These are phyloP conservation scores for Fragosphaeria purpurea DNA, from an alignment of 2,329 filamentous ascomycete genomes.

Conservation along the genomic window DNA sequence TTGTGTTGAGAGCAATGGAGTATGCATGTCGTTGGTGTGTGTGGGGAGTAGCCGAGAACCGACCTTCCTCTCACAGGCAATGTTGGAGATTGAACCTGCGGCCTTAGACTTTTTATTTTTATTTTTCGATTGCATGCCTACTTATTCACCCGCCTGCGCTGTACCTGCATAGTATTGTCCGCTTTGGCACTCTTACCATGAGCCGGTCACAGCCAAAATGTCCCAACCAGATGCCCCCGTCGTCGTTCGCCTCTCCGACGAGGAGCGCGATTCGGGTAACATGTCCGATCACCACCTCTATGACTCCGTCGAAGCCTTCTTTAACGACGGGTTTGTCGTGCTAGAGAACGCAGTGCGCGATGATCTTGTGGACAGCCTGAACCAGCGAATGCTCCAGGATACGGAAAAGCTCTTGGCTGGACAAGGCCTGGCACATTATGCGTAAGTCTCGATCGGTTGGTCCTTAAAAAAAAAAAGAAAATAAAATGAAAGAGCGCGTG, in stretches of 20 bases:
- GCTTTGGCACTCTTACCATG: no score
- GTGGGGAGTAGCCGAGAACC: background rate
- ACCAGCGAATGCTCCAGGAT: conserved; percentile 16
- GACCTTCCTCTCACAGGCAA: background rate
- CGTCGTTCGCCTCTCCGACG: conserved; percentile 12
- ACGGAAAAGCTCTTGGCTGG: conserved; percentile 14
- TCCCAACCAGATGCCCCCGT: conserved; percentile 4
- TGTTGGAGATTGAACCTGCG: no score
- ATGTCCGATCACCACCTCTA: conserved; percentile 18
- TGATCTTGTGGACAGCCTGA: conserved; percentile 20
- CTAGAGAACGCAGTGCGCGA: conserved; percentile 17
- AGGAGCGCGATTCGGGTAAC: conserved; percentile 16
- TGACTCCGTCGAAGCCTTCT: conserved; percentile 18
- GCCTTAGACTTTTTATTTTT: no score
- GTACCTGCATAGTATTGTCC: background rate
- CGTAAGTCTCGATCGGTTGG: background rate
- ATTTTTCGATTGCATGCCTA: no score
- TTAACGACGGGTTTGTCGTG: conserved; percentile 17
- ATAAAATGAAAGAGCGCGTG: background rate
- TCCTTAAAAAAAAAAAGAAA: no score
- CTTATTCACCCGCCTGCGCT: background rate
- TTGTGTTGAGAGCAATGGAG: no score
- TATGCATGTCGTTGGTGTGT: no score
- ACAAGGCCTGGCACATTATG: conserved; percentile 12
- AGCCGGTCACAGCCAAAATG: background rate